Base-by-base conservation (phyloP, 495 filamentous ascomycete genomes). In the Halenospora varia region DNA sequence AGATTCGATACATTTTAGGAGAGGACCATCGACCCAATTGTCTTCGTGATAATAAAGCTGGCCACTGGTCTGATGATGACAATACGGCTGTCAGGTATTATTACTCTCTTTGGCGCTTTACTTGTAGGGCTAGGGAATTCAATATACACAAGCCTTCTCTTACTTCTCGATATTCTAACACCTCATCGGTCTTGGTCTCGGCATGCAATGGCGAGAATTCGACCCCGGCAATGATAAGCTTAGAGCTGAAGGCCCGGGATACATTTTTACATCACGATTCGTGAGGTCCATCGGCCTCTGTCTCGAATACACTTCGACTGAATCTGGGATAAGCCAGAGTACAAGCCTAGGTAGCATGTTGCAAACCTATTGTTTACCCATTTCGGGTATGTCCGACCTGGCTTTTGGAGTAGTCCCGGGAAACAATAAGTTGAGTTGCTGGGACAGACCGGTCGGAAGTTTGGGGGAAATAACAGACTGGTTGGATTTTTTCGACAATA, bases 401-500 rank as follows among this genome's bases (percentile, higher is more conserved):
- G 13, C 25, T 15, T 56, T 56, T 23, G 54, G 54, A 20, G 17
- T 49, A 8, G 44, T 56, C n/a, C 51, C 51, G 2, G 51, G 35
- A 23, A 42, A 56, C 25, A 35, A 11, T 3, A 22, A 42, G 10
- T 22, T 49, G 10, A 56, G 13, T 3, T 50, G 44, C 25, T 48
- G 44, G 10, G 46, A 50, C 25, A 39, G 41, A 55, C n/a, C 19
- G 3, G 46, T 56, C 17, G 44, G 54, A 18, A 56, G 39, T 6
- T n/a, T 48, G 8, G 45, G 39, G 2, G 46, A 42, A 24, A 49
- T 56, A 20, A 23, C 19, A 2, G 26, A 2, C 15, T 53, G 22
- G 17, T 17, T 53, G 13, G 51, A 53, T 53, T 53, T 41, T 35
- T 19, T 53, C 26, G 51, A 53, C 22, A 44, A 53, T 20, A 53